Evolutionary conservation across 176 grass and related monocot species (phyloP).

Genomic region (Ensete ventricosum): DNA sequence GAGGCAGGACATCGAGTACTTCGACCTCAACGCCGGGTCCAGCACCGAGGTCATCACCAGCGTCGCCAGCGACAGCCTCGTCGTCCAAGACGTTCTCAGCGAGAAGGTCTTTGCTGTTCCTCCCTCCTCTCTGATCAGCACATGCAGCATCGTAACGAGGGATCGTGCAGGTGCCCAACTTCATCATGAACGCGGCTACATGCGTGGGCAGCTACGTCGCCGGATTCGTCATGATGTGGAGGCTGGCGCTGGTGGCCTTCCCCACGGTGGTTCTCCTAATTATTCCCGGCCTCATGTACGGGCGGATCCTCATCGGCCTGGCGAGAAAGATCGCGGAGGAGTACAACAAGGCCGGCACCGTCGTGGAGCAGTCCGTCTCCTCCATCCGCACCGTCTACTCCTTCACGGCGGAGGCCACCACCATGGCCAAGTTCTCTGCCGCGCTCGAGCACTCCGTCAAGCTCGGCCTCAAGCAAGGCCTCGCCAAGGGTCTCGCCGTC

Average conservation of each 20-base stretch:
- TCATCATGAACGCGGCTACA: slow-evolving; percentile 33
- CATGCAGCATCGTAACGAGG: neutral
- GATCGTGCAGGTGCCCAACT: slow-evolving; percentile 28
- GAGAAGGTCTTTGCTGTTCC: slow-evolving; percentile 30
- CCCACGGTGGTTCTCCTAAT: slow-evolving; percentile 47
- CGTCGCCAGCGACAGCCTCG: slow-evolving; percentile 50
- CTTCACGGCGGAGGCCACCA: slow-evolving; percentile 28
- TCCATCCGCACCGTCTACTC: slow-evolving; percentile 42
- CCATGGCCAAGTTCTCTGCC: slow-evolving; percentile 28
- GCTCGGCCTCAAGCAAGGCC: slow-evolving; percentile 41
- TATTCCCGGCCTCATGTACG: slow-evolving; percentile 30
- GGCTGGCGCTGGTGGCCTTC: slow-evolving; percentile 37
- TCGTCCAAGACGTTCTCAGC: slow-evolving; percentile 45
- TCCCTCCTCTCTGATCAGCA: neutral
- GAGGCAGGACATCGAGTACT: slow-evolving; percentile 41
- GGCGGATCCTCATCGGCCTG: slow-evolving; percentile 27
- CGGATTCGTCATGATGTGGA: slow-evolving; percentile 42
- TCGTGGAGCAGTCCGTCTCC: slow-evolving; percentile 49
- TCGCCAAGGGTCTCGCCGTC: slow-evolving; percentile 45
- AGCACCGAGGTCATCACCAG: slow-evolving; percentile 43
- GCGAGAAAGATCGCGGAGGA: slow-evolving; percentile 21
- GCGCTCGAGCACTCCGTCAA: slow-evolving; percentile 35
- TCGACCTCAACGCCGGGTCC: slow-evolving; percentile 30
- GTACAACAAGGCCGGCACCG: slow-evolving; percentile 31
- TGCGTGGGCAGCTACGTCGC: slow-evolving; percentile 29